These are phyloP conservation scores for Alternaria solani DNA, from an alignment of 2,329 filamentous ascomycete species.

Conservation along the genomic window DNA sequence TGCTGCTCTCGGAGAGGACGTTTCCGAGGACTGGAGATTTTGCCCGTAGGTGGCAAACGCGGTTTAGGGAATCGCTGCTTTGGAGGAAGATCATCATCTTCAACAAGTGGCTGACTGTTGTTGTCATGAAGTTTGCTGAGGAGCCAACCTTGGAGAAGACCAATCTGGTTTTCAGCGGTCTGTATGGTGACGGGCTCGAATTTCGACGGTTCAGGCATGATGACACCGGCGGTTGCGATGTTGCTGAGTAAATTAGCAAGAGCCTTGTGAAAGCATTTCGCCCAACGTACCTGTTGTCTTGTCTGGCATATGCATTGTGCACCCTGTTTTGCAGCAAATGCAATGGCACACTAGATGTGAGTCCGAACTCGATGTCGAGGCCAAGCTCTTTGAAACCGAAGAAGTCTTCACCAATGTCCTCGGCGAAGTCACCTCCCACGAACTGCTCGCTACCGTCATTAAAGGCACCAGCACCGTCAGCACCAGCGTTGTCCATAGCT, in stretches of 20 bases:
- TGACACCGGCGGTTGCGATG: constrained; percentile 64
- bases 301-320: constrained; percentile 81
- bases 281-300: constrained; percentile 65
- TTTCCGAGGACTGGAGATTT: constrained; percentile 86
- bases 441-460: constrained; percentile 98
- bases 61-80: constrained; percentile 80
- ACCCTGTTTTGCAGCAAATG: constrained; percentile 94
- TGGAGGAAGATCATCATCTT: constrained; percentile 92
- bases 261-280: constrained; percentile 4
- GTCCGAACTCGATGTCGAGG: constrained; percentile 88
- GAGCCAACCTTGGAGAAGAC: constrained; percentile 91
- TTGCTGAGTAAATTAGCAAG: constrained; percentile 57
- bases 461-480: constrained; percentile 89
- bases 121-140: constrained; percentile 86
- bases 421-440: constrained; percentile 93
- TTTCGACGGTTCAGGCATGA: constrained; percentile 73
- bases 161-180: constrained; percentile 80
- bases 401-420: constrained; percentile 98
- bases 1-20: constrained; percentile 82
- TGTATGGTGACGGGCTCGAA: constrained; percentile 82
- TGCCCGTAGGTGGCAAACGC: constrained; percentile 75
- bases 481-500: constrained; percentile 77
- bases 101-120: constrained; percentile 80
- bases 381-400: constrained; percentile 97
- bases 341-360: constrained; percentile 87